These are phyloP conservation scores for Starmerella khaoyaiensis DNA, from an alignment of 805 yeast genomes.

Conservation along the genomic window DNA sequence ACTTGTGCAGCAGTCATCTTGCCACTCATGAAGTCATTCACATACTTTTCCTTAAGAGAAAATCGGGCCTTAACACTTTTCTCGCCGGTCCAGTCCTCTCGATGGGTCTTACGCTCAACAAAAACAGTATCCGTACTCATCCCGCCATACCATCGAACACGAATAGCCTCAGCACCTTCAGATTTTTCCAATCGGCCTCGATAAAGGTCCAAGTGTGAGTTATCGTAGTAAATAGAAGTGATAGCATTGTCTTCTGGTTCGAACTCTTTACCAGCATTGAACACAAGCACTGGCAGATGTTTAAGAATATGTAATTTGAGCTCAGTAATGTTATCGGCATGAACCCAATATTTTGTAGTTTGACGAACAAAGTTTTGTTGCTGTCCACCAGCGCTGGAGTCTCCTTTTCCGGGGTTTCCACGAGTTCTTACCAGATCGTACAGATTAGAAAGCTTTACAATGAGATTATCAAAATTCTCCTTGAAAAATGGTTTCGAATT, in stretches of 20 bases:
- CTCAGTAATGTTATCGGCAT: slow-evolving; percentile 95
- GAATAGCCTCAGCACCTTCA: slow-evolving; percentile 97
- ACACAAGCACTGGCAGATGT: slow-evolving; percentile 92
- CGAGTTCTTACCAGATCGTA: slow-evolving; percentile 91
- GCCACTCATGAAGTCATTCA: slow-evolving; percentile 74
- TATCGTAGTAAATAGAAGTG: slow-evolving; percentile 92
- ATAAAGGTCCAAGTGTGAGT: slow-evolving; percentile 76
- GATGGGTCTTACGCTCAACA: slow-evolving; percentile 93
- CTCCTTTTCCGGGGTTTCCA: slow-evolving; percentile 91
- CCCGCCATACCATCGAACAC: slow-evolving; percentile 98
- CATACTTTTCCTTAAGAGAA: slow-evolving; percentile 78
- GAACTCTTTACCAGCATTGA: slow-evolving; percentile 91
- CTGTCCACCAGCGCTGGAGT: slow-evolving; percentile 93
- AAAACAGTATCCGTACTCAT: slow-evolving; percentile 86
- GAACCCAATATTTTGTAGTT: slow-evolving; percentile 98
- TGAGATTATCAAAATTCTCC: slow-evolving; percentile 80
- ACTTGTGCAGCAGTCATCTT: slow-evolving; percentile 76
- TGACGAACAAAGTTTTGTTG: slow-evolving; percentile 98
- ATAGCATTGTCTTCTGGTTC: slow-evolving; percentile 91
- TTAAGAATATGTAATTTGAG: slow-evolving; percentile 81
- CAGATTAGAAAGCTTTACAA: slow-evolving; percentile 75
- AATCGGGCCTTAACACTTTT: slow-evolving; percentile 98
- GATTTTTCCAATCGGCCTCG: slow-evolving; percentile 89
- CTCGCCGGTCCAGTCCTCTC: slow-evolving; percentile 99
- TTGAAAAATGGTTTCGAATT: slow-evolving; percentile 92